Conservation (phyloP, 371 early-diverging fungal genomes). For the Apophysomyces elegans region DNA sequence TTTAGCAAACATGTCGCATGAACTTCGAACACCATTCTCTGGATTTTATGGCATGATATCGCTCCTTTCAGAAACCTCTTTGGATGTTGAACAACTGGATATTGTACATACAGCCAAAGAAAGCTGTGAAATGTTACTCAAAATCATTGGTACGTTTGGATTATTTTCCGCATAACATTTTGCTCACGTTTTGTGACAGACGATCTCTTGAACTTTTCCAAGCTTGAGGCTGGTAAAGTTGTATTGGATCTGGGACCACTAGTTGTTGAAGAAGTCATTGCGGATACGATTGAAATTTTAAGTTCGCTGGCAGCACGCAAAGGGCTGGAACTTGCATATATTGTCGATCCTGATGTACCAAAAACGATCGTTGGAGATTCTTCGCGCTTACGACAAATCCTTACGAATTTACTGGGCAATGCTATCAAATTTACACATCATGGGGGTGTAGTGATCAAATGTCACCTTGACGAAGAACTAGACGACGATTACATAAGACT, state of each 20-base stretch:
- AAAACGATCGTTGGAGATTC: conserved; percentile 43
- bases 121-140: conserved; percentile 60
- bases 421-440: conserved; percentile 72
- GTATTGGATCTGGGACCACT: conserved; percentile 52
- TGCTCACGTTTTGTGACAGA: conserved; percentile 27
- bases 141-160: conserved; percentile 44
- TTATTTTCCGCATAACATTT: not conserved
- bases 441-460: conserved; percentile 58
- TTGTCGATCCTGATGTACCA: conserved; percentile 54
- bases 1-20: conserved; percentile 69
- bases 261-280: conserved; percentile 59
- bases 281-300: conserved; percentile 57
- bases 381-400: conserved; percentile 49
- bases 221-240: conserved; percentile 57
- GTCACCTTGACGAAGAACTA: conserved; percentile 36
- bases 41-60: conserved; percentile 71
- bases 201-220: conserved; percentile 57
- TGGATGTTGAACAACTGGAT: conserved; percentile 64
- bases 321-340: conserved; percentile 55
- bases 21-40: conserved; percentile 61
- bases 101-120: conserved; percentile 64
- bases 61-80: conserved; percentile 53
- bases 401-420: conserved; percentile 60
- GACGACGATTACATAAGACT: conserved; percentile 26
- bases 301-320: conserved; percentile 55